Base-by-base conservation (phyloP, 768 basidiomycete genomes). In the Floccularia luteovirens region DNA sequence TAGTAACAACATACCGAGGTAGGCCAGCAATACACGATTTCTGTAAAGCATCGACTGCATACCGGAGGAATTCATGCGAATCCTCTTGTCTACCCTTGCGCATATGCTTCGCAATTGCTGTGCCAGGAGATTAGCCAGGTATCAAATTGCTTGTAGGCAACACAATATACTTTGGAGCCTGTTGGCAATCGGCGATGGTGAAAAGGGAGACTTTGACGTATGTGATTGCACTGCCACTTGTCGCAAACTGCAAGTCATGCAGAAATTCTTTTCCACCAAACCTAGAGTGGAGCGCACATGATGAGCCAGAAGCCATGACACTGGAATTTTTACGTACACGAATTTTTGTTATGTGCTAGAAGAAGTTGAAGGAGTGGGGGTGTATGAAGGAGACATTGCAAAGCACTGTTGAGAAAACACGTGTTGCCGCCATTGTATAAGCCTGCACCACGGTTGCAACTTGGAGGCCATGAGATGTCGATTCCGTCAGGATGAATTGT, bases 41-140 rank as follows among this genome's bases (percentile, higher is more conserved):
- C 60, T 98, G 96, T 38, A 98, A 61, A 20, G 82, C 85, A 52
- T 99, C 96, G 22, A 97, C 80, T 14, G 83, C 81, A 59, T 93
- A 96, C 23, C 96, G 82, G 36, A 99, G 78, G 55, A 98, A 98
- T 60, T 99, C 96, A 56, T 99, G 96, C 6, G 96, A 82, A 57
- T 99, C 96, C 56, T 99, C 96, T 58, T 99, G 96, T 49, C 90
- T 68, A n/a, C 90, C 91, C 60, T 66, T 75, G 30, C 82, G 78
- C 78, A 97, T 80, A 51, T 89, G 82, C 57, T 91, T 92, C 12
- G 92, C 92, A 43, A 98, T 92, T 5, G 69, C 91, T 97, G 44
- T 7, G 31, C 36, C 19, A 41, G 31, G 50, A 31, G 14, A 20
- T 48, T 27, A 51, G 43, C 14, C 43, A 38, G n/a, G n/a, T 20